Percentiles rank a stretch among this genome's conserved stretches.
Evolutionary conservation across 352 stramenopile genomes (phyloP).

Genomic region (Globisporangium recalcitrans): DNA sequence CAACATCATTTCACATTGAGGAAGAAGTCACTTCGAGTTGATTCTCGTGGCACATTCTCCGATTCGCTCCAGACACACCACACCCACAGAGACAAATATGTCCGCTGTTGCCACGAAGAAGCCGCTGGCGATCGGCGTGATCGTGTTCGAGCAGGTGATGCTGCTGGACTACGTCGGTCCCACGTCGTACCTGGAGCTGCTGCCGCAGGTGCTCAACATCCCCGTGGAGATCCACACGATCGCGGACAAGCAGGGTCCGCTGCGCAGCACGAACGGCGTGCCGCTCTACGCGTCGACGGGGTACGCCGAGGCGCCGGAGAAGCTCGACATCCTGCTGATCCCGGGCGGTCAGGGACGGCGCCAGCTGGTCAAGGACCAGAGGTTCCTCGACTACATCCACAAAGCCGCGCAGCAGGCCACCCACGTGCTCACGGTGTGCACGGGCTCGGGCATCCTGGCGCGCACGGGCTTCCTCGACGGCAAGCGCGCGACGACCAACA

Average conservation of each 20-base stretch:
- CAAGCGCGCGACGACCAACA: constrained; percentile 28
- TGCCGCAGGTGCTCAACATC: constrained; percentile 31
- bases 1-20: too few relatives aligned
- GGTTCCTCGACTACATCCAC: constrained; percentile 18
- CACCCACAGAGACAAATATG: too few relatives aligned
- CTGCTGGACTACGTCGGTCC: constrained; percentile 57
- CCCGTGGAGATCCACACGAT: constrained; percentile 52
- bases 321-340: constrained; percentile 23
- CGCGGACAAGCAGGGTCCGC: constrained; percentile 25
- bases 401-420: constrained; percentile 9
- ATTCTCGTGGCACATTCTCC: too few relatives aligned
- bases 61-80: too few relatives aligned
- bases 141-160: constrained; percentile 57
- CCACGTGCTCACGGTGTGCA: constrained; percentile 24
- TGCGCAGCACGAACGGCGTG: constrained; percentile 33
- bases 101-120: too few relatives aligned
- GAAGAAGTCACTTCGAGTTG: too few relatives aligned
- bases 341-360: constrained; percentile 12
- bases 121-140: constrained; percentile 41
- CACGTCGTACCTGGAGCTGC: constrained; percentile 51
- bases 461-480: constrained; percentile 24
- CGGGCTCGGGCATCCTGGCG: constrained; percentile 22
- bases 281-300: constrained; percentile 21
- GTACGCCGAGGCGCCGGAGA: constrained; percentile 18
- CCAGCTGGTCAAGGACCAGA: constrained; percentile 16